Evolutionary conservation across 2,329 filamentous ascomycete genomes (phyloP), one percentile per base, ranked within the genome.

Genomic region (Phyllosticta paracitricarpa): DNA sequence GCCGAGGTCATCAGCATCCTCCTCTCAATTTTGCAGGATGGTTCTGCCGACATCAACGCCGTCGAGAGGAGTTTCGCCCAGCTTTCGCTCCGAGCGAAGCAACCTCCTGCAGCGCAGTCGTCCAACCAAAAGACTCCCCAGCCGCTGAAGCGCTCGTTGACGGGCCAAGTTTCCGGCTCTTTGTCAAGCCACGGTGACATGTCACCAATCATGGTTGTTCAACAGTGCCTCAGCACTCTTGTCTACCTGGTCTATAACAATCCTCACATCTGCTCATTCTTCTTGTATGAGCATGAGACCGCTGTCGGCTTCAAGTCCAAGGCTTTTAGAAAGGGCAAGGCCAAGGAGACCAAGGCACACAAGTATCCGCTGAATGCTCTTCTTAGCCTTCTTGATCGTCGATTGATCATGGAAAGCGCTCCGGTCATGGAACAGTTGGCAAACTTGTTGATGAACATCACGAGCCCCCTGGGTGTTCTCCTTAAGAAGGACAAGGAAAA

Each of bases 21-120:
- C 35, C 83, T 99, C 9, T 90, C 94, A 64, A 95, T 99, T 65
- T 81, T 99, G 9, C 94, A 97, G 71, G 95, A 99, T 71, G 94
- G 94, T 54, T 97, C 91, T 70, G 87, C 88, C 6, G 94, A 99
- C 75, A 88, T 96, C 76, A 88, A 88, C 67, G 93, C 95, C 4
- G 90, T 99, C 26, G 94, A 99, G 75, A 87, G 92, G 67, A 97
- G 92, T 77, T 97, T 99, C 73, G 87, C 91, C 56, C 91, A 96
- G 66, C 81, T 99, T 4, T 97, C 94, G 2, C 80, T 97, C 52
- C 89, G 91, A 71, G 94, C 94, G 17, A 95, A 91, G 78, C 90
- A 91, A 69, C 82, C 87, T 25, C 59, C 59, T 2, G 61, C 56
- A 3, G 33, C 61, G 4, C 61, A 62, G 53, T 82, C 87, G 24